These are phyloP conservation scores for thale cress (Arabidopsis thaliana) DNA, from an alignment of 345 rosid genomes.

Conservation along the genomic window DNA sequence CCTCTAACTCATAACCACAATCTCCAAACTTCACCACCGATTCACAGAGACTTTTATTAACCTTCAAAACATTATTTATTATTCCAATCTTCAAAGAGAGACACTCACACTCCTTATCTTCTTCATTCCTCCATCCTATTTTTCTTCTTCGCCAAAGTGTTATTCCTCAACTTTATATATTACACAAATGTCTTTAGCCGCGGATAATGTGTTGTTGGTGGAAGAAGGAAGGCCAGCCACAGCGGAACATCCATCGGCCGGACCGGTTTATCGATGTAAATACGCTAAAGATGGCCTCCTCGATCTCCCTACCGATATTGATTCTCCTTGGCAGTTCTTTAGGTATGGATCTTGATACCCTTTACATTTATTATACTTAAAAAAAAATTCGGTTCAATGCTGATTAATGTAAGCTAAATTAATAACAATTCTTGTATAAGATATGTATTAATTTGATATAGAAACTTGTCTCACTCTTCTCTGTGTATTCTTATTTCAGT, in stretches of 20 bases:
- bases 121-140: background rate
- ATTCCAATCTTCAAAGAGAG: slow-evolving; percentile 32
- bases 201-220: slow-evolving; percentile 65
- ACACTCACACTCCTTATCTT: slow-evolving; percentile 28
- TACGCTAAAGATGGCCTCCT: slow-evolving; percentile 84
- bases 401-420: background rate
- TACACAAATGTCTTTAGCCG: slow-evolving; percentile 46
- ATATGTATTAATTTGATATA: background rate
- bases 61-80: slow-evolving; percentile 23
- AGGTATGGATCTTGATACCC: slow-evolving; percentile 49
- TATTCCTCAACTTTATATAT: background rate
- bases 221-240: slow-evolving; percentile 67
- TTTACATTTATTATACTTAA: background rate
- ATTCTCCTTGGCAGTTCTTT: slow-evolving; percentile 93
- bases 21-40: slow-evolving; percentile 44
- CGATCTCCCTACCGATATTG: slow-evolving; percentile 54
- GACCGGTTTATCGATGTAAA: slow-evolving; percentile 84
- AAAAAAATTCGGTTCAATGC: background rate
- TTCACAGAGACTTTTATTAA: slow-evolving; percentile 34
- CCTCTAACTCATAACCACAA: slow-evolving; percentile 48
- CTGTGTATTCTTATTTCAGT: slow-evolving; percentile 46
- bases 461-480: background rate
- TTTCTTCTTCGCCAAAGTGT: slow-evolving; percentile 13
- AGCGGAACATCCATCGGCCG: slow-evolving; percentile 60
- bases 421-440: background rate